A percentile compares a stretch with the other conserved stretches of the same genome.
Evolutionary conservation across 768 basidiomycete species (phyloP).

Genomic region (Hericium erinaceus): DNA sequence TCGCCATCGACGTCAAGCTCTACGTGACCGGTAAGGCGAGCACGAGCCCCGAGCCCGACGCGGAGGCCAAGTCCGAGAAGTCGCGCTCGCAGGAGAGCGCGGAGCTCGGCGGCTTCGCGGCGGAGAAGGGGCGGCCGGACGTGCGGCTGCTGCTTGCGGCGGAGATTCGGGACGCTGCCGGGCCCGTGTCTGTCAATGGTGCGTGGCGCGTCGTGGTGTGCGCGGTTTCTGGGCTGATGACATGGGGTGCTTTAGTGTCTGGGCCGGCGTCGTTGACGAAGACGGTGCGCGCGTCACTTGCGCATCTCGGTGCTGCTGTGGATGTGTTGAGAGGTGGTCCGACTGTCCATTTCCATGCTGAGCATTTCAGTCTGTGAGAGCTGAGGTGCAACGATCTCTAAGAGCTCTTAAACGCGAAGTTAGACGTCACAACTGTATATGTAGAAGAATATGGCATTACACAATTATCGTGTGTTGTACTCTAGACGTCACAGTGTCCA

Average conservation of each 20-base stretch:
- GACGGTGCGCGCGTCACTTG: constrained; percentile 13
- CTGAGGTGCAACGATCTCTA: too few species aligned
- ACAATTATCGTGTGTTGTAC: too few species aligned
- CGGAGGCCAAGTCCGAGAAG: constrained; percentile 3
- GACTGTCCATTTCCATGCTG: constrained; percentile 12
- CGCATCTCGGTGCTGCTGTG: background rate
- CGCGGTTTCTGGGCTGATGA: background rate
- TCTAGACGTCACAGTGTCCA: too few species aligned
- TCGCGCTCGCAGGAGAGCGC: constrained; percentile 2
- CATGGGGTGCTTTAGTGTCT: constrained; percentile 11
- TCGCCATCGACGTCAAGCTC: constrained; percentile 13
- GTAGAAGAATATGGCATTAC: too few species aligned
- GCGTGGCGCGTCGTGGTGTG: background rate
- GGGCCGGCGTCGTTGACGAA: constrained; percentile 15
- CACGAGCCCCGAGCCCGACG: background rate
- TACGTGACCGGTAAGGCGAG: constrained; percentile 14
- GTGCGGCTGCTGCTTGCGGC: constrained; percentile 17
- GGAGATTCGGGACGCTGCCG: constrained; percentile 15
- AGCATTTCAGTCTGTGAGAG: constrained; percentile 5
- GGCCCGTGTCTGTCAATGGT: constrained; percentile 26
- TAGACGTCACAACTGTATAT: background rate
- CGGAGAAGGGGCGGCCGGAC: constrained; percentile 18
- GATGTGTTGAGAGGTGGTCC: constrained; percentile 8
- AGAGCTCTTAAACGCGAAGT: background rate
- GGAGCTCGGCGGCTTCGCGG: constrained; percentile 6